phyloP scores from a whole-genome alignment of 2,329 filamentous ascomycete species.

The Fusarium begoniae region DNA sequence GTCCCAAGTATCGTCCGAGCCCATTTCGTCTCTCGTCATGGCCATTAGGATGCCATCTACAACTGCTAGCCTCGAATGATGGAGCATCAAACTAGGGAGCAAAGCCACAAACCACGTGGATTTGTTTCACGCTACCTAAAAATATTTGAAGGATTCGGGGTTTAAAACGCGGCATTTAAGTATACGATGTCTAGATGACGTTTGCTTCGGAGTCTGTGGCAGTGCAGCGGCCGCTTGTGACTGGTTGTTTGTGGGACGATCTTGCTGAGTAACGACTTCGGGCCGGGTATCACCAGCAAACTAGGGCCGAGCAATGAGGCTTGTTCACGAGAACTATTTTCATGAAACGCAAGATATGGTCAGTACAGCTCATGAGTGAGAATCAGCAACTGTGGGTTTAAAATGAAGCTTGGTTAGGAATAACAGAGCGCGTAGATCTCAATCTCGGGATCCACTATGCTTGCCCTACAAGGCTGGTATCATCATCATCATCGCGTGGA shows the following conservation, averaged over 20 bases:
- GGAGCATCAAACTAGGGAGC: not conserved
- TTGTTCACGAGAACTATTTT: accelerated
- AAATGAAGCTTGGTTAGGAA: too few species aligned
- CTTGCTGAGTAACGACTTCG: not conserved
- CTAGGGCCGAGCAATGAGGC: not conserved
- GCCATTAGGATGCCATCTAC: too few species aligned
- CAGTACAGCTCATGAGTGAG: accelerated
- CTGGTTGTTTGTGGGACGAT: not conserved
- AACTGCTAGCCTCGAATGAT: not conserved
- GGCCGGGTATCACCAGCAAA: not conserved
- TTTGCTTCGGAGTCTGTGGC: not conserved
- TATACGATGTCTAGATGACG: not conserved
- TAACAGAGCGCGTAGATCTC: not conserved
- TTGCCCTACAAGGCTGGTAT: not conserved
- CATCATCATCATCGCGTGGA: not conserved
- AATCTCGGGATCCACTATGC: not conserved
- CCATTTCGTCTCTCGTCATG: too few species aligned
- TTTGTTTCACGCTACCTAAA: not conserved
- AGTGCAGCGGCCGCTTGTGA: not conserved
- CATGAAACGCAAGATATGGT: accelerated
- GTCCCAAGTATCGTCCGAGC: too few species aligned
- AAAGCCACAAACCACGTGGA: not conserved
- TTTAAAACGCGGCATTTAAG: not conserved
- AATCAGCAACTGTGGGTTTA: too few species aligned
- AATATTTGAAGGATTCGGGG: not conserved